Percentiles rank a stretch among this genome's conserved stretches.
These are phyloP conservation scores for Marasmius fiardii DNA, from an alignment of 1,284 basidiomycete species.

Conservation along the genomic window DNA sequence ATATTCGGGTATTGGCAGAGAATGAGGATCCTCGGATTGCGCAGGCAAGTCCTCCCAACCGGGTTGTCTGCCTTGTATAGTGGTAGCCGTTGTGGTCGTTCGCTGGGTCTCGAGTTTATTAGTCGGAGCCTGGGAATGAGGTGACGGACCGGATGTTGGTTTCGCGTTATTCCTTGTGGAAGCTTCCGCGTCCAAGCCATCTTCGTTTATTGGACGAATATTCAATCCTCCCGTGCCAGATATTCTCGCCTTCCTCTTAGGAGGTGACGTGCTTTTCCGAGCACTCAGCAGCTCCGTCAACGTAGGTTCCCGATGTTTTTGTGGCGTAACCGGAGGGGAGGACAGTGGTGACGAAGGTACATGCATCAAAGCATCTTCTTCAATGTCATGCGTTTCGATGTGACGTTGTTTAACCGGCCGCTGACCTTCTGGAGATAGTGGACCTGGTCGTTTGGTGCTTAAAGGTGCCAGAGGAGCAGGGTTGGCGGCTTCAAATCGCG, in stretches of 20 bases:
- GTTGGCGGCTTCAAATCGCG: not conserved
- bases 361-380: not conserved
- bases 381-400: not conserved
- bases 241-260: not conserved
- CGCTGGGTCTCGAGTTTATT: not conserved
- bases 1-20: not conserved
- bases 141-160: not conserved
- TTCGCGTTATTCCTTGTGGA: not conserved
- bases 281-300: constrained; percentile 1
- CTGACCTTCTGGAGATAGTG: not conserved
- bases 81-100: not conserved
- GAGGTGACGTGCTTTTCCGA: not conserved
- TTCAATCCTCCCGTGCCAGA: not conserved
- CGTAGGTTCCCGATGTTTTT: not conserved
- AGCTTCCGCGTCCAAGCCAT: not conserved
- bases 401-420: not conserved
- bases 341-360: not conserved
- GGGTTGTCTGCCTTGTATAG: not conserved
- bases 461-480: no score
- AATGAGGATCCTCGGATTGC: not conserved
- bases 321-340: not conserved
- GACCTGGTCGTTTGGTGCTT: not conserved
- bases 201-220: not conserved
- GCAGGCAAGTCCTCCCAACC: not conserved
- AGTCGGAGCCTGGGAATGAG: not conserved